Evolutionary conservation across 768 basidiomycete species (phyloP), one percentile per base, ranked within the genome.

Genomic region (Obba rivulosa): DNA sequence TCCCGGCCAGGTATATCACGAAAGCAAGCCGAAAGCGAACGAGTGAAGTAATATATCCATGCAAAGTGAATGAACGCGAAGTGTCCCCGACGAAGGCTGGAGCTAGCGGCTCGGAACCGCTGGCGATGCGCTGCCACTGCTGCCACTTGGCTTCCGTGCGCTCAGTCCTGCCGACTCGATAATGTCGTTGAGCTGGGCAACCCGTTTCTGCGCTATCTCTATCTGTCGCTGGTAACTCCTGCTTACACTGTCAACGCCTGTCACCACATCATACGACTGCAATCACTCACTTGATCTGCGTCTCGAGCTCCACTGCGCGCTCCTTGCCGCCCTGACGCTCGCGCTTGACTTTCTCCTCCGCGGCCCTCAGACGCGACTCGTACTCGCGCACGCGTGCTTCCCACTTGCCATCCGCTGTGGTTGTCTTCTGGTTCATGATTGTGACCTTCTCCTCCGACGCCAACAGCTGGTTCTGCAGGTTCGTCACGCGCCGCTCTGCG

Each of bases 241-340:
- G 39, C n/a, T 4, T 31, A 13, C 0, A 22, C 45, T 20, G 38
- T 17, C 34, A 38, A 16, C 11, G 22, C 8, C 11, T 31, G 22
- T 8, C 21, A 14, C 18, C 1, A 31, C 2, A 21, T 2, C 5
- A 38, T 7, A 17, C n/a, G 18, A 50, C 41, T 17, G 28, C 45
- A 45, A 45, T 17, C 21, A 46, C 48, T 69, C 72, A 88, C 90
- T 77, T 87, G 54, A 89, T 66, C 57, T 78, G 80, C 46, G 63
- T 80, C 66, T 89, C 85, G 49, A 45, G 83, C 79, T 10, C 94
- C 91, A 61, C 93, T 25, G 87, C 71, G 18, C 89, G 70, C 67
- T 98, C 95, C 69, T 97, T 99, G 38, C 85, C 80, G 3, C 95
- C 96, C 59, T 97, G 94, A 51, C 89, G 74, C 71, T 95, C 93